Evolutionary conservation across 805 yeast species (phyloP).

Genomic region (Wickerhamiella bombiphila): DNA sequence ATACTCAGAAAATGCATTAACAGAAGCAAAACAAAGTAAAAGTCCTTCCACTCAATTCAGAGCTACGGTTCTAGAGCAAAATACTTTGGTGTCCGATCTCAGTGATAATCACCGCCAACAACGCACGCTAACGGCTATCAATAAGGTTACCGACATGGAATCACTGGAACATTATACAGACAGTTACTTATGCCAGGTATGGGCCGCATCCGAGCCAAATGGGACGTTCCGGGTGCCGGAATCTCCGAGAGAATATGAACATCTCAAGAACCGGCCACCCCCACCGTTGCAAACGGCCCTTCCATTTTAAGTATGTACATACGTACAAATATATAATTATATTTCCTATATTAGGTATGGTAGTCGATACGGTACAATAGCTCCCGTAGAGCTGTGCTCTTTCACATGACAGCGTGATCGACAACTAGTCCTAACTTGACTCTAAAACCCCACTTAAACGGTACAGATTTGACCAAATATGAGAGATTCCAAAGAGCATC

Average conservation of each 20-base stretch:
- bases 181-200: slow-evolving; percentile 8
- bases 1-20: too few relatives aligned
- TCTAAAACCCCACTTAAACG: neutral
- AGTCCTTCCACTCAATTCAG: slow-evolving; percentile 5
- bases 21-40: slow-evolving; percentile 6
- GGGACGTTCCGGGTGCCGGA: slow-evolving; percentile 5
- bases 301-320: slow-evolving; percentile 4
- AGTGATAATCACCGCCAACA: slow-evolving; percentile 4
- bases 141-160: slow-evolving; percentile 5
- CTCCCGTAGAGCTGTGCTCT: too few relatives aligned
- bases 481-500: neutral
- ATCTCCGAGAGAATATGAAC: slow-evolving; percentile 6
- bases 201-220: slow-evolving; percentile 10
- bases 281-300: slow-evolving; percentile 11
- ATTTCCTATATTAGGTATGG: too few relatives aligned
- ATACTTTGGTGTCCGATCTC: slow-evolving; percentile 3
- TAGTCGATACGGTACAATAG: too few relatives aligned
- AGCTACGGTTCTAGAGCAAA: slow-evolving; percentile 4
- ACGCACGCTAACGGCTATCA: slow-evolving; percentile 6
- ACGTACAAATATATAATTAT: too few relatives aligned
- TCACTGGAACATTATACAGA: neutral
- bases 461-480: neutral
- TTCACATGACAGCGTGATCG: too few relatives aligned
- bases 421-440: too few relatives aligned
- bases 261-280: slow-evolving; percentile 10